Conservation (phyloP, 768 basidiomycete species). For the Mycena rosella region DNA sequence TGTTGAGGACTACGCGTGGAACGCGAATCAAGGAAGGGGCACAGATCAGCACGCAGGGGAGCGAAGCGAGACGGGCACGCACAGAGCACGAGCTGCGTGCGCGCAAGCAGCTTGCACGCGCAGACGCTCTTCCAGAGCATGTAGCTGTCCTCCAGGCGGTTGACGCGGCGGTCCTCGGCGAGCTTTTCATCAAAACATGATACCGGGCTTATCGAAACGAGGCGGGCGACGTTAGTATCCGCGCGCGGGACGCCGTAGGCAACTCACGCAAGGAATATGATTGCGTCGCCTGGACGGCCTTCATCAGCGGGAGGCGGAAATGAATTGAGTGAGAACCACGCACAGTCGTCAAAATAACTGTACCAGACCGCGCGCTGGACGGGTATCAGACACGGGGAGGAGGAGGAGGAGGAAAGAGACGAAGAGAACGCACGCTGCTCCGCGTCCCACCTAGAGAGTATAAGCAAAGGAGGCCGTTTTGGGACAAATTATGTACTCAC, state of each 20-base stretch:
- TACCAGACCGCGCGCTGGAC: constrained; percentile 80
- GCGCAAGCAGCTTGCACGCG: constrained; percentile 71
- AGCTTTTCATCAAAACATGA: constrained; percentile 87
- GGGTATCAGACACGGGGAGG: constrained; percentile 17
- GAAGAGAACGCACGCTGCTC: constrained; percentile 63
- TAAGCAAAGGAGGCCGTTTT: not conserved
- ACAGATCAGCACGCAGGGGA: not conserved
- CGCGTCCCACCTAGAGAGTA: constrained; percentile 65
- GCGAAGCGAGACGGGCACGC: constrained; percentile 28
- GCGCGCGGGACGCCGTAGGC: constrained; percentile 7
- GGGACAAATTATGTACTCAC: not conserved
- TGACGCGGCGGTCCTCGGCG: constrained; percentile 76
- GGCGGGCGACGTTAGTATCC: constrained; percentile 17
- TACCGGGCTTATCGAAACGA: constrained; percentile 53
- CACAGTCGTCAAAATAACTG: constrained; percentile 56
- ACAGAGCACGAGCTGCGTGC: constrained; percentile 69
- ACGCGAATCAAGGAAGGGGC: not conserved
- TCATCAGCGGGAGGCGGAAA: no score
- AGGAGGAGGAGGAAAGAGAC: constrained; percentile 11
- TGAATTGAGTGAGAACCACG: no score
- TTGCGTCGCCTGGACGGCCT: constrained; percentile 60
- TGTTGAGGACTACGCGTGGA: constrained; percentile 65
- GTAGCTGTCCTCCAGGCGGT: constrained; percentile 83
- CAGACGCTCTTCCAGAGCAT: constrained; percentile 84
- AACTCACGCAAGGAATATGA: constrained; percentile 83